A percentile compares a stretch with the other conserved stretches of the same genome.
Conservation (phyloP, 192 early-diverging fungal genomes). For the Podila epicladia region DNA sequence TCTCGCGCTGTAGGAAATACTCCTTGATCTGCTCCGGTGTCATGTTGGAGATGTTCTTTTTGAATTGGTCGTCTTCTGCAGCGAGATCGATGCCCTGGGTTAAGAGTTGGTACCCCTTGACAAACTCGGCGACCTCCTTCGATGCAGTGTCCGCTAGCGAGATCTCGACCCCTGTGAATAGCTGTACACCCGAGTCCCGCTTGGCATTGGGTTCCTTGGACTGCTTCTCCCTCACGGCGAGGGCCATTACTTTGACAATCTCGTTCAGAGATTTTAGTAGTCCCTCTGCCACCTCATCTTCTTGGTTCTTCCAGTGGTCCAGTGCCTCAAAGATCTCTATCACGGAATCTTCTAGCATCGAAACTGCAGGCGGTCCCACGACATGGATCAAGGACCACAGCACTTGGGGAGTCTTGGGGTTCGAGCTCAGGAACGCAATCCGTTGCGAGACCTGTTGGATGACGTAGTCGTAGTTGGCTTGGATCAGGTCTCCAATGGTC, state of each 20-base stretch:
- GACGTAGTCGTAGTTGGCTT: constrained; percentile 63
- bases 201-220: background rate
- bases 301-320: constrained; percentile 56
- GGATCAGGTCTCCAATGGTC: constrained; percentile 46
- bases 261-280: constrained; percentile 45
- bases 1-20: constrained; percentile 22
- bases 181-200: constrained; percentile 13
- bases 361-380: constrained; percentile 50
- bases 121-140: constrained; percentile 19
- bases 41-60: constrained; percentile 24
- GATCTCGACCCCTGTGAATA: constrained; percentile 4
- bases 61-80: background rate
- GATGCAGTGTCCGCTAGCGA: constrained; percentile 2
- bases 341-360: constrained; percentile 62
- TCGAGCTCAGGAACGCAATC: constrained; percentile 42
- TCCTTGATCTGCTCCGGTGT: constrained; percentile 26
- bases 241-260: constrained; percentile 41
- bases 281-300: constrained; percentile 52
- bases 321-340: constrained; percentile 67
- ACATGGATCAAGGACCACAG: constrained; percentile 60
- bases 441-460: constrained; percentile 59
- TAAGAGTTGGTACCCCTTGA: constrained; percentile 18
- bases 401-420: constrained; percentile 61
- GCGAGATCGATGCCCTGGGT: background rate
- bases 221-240: background rate